Evolutionary conservation across 768 basidiomycete species (phyloP), one percentile per base, ranked within the genome.

Genomic region (Rhodotorula graminis): DNA sequence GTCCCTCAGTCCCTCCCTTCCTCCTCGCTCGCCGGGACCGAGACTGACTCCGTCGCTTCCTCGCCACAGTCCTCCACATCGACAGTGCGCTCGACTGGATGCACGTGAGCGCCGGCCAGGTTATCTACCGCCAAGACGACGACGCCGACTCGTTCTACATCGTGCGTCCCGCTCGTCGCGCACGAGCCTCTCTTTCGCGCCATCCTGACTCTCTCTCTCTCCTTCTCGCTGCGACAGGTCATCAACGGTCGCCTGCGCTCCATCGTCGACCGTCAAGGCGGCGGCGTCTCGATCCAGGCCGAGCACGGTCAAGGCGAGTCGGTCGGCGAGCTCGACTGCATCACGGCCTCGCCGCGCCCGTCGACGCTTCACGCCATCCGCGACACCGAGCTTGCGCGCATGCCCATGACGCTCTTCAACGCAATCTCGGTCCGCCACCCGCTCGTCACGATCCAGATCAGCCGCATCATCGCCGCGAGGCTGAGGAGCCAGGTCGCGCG

Each of bases 271-370:
- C 87, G 86, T 33, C 88, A 89, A 40, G 85, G 83, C 33, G 92
- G 90, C 11, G 87, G 85, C 49, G 88, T 95, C 50, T 86, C 86
- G 18, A 93, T 97, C 61, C 84, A 90, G 4, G 91, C 88, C 15
- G 96, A 99, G 83, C 95, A 95, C 78, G 96, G 96, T 52, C 94
- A 97, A 81, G 94, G 93, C 18, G 95, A 98, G 78, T 91, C 91
- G 8, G 93, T 98, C 61, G 96, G 96, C 37, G 96, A 99, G 81
- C 85, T 99, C 21, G 96, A 98, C 80, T 96, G 96, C 64, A 98
- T 99, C 78, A 96, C 94, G 15, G 90, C 89, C 77, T 90, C 89
- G 27, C 86, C 87, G 7, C 87, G 96, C 69, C 86, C 89, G 66
- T 94, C 88, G 61, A 98, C 93, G 0, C 88, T 97, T 27, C 95